Conservation (phyloP, 2,329 filamentous ascomycete species). For the Albophoma yamanashiensis region DNA sequence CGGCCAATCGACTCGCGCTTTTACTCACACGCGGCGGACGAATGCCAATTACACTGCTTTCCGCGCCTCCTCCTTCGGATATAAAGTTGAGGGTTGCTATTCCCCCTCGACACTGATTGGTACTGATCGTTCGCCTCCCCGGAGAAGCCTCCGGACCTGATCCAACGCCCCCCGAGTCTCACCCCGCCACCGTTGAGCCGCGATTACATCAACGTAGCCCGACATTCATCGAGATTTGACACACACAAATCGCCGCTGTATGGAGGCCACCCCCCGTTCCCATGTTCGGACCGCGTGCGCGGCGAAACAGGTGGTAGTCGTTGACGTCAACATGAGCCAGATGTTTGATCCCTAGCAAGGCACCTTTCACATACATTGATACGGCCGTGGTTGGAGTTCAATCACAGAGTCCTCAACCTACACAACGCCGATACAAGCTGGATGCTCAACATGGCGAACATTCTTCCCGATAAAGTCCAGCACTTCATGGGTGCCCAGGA, state of each 20-base stretch:
- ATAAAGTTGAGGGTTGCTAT: neutral
- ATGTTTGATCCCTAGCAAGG: neutral
- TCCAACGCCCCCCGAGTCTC: neutral
- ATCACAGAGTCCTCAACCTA: too few relatives aligned
- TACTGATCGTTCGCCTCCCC: neutral
- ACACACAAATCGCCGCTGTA: neutral
- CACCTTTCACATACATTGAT: neutral
- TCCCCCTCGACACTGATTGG: neutral
- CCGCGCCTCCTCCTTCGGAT: neutral
- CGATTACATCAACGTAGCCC: neutral
- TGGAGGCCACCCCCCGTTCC: neutral
- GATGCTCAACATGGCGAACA: neutral
- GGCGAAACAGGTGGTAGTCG: neutral
- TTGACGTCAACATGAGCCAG: neutral
- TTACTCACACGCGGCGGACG: neutral
- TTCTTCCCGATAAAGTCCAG: neutral
- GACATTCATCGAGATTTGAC: neutral
- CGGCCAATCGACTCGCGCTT: neutral
- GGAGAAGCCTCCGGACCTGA: neutral
- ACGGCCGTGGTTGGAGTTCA: neutral
- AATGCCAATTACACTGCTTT: too few relatives aligned
- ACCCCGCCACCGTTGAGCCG: neutral
- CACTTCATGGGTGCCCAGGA: constrained; percentile 22
- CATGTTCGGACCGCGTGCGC: neutral
- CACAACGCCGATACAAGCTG: neutral